Conservation (phyloP, 2,329 filamentous ascomycete species). For the Trichophyton mentagrophytes region DNA sequence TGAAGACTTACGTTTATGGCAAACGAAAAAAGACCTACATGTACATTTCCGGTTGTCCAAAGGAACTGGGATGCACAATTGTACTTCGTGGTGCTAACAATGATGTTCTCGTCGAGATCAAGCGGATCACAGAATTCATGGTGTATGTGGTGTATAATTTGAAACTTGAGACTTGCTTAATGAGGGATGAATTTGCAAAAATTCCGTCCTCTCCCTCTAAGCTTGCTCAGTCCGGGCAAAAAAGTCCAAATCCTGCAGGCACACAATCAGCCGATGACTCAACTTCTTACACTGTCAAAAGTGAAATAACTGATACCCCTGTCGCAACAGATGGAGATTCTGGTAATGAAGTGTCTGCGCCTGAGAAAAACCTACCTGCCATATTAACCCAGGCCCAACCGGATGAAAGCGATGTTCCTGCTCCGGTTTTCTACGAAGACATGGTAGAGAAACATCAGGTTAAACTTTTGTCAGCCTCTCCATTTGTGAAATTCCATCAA, state of each 20-base stretch:
- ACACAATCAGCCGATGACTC: too few species aligned
- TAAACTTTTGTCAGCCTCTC: slow-evolving; percentile 85
- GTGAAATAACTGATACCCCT: neutral
- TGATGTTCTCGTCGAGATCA: slow-evolving; percentile 61
- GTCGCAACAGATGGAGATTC: neutral
- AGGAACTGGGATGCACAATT: slow-evolving; percentile 87
- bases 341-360: slow-evolving; percentile 7
- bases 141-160: slow-evolving; percentile 97
- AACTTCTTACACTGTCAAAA: neutral
- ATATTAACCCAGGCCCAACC: slow-evolving; percentile 17
- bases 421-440: slow-evolving; percentile 87
- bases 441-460: slow-evolving; percentile 89
- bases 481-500: slow-evolving; percentile 89
- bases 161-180: slow-evolving; percentile 84
- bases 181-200: slow-evolving; percentile 83
- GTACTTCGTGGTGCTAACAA: slow-evolving; percentile 71
- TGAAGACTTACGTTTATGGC: slow-evolving; percentile 85
- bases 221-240: slow-evolving; percentile 9
- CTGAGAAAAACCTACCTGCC: slow-evolving; percentile 12
- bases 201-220: slow-evolving; percentile 41
- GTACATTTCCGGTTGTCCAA: slow-evolving; percentile 79
- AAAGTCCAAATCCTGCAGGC: slow-evolving; percentile 5
- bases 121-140: slow-evolving; percentile 96
- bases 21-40: slow-evolving; percentile 88
- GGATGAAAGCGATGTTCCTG: slow-evolving; percentile 61